Base-by-base conservation (phyloP, 2,329 filamentous ascomycete species). In the Cladophialophora carrionii region DNA sequence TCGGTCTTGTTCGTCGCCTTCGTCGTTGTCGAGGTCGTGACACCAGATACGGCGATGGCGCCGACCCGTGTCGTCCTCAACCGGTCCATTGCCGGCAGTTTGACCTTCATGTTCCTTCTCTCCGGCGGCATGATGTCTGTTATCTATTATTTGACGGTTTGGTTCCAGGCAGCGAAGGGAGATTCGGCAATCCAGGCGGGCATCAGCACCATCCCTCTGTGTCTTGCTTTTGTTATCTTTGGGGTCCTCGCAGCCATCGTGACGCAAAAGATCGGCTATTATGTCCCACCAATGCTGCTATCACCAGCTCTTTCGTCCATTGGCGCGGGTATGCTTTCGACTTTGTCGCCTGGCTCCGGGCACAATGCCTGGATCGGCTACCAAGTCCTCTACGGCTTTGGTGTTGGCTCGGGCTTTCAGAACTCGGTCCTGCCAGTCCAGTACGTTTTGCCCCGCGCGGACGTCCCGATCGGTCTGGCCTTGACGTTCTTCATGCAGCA, bases 41-140 rank as follows among this genome's bases (percentile, higher is more conserved):
- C 79, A 63, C 77, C 78, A 17, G 81, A 84, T 20, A 76, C 77
- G 52, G 83, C 80, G 0, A 81, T 17, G 68, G 73, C 82, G 67
- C 41, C 68, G 6, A 52, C 69, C 0, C 74, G 77, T 0, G 66
- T 83, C 17, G 53, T 81, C 17, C 72, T 73, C 26, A 68, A 77
- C n/a, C 74, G 78, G 12, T 71, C 71, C 2, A 70, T 81, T 51
- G 71, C 68, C 22, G 68, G 72, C 12, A 68, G 71, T 12, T 74
- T 72, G 34, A 32, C 72, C 9, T 81, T 74, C 62, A 67, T 72
- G 52, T 54, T 54, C 10, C 10, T 75, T 79, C 67, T 74, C 78
- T 66, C 65, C 71, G 32, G 64, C 60, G 2, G 76, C 76, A 17
- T 56, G 70, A 14, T 57, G 34, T 57, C 54, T 3, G 4, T 43